Evolutionary conservation across 306 rosid species (phyloP).

Genomic region (Biancaea sappan): DNA sequence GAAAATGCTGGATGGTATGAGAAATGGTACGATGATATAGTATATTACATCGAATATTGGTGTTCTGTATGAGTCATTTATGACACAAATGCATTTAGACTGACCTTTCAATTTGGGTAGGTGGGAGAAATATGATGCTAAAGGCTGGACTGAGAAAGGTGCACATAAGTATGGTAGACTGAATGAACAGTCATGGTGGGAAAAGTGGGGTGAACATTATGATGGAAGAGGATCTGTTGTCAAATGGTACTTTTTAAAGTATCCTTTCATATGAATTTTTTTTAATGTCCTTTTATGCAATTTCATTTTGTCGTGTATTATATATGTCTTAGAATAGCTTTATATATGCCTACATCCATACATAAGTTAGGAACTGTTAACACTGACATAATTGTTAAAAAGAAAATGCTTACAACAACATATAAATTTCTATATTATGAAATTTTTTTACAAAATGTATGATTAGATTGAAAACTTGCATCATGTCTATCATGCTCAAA

Average conservation of each 20-base stretch:
- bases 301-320: slow-evolving; percentile 23
- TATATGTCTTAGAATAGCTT: not conserved
- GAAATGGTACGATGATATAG: slow-evolving; percentile 70
- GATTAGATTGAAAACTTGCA: not conserved
- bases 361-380: not conserved
- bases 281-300: slow-evolving; percentile 14
- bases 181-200: slow-evolving; percentile 99
- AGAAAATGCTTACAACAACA: not conserved
- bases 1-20: slow-evolving; percentile 99
- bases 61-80: slow-evolving; percentile 11
- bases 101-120: slow-evolving; percentile 50
- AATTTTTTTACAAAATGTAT: not conserved
- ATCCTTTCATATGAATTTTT: slow-evolving; percentile 19
- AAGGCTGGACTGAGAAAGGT: slow-evolving; percentile 99
- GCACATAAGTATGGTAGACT: slow-evolving; percentile 96
- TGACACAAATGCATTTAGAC: slow-evolving; percentile 14
- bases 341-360: no score
- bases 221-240: slow-evolving; percentile 98
- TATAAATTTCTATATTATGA: not conserved
- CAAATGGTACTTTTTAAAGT: slow-evolving; percentile 68
- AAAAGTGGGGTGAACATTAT: slow-evolving; percentile 98
- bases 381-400: not conserved
- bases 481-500: not conserved
- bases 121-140: slow-evolving; percentile 99
- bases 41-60: slow-evolving; percentile 7